These are phyloP conservation scores for Clathrospora elynae DNA, from an alignment of 2,329 filamentous ascomycete genomes.

Conservation along the genomic window DNA sequence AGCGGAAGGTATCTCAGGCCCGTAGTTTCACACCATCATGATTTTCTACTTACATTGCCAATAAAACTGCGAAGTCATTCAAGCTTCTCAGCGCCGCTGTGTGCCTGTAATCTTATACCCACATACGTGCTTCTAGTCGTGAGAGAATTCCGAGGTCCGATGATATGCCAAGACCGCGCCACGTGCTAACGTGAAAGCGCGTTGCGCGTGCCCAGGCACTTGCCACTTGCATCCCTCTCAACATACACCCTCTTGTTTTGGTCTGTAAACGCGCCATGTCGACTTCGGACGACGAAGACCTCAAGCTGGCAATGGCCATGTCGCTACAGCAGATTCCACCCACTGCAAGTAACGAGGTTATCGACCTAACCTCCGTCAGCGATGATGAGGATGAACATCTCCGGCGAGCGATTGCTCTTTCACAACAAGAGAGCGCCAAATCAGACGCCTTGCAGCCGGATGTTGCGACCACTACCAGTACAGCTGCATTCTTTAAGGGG, in stretches of 20 bases:
- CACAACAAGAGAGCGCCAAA: slow-evolving; percentile 21
- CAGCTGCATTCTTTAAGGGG: slow-evolving; percentile 48
- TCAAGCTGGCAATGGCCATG: slow-evolving; percentile 36
- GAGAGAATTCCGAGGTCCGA: too few relatives aligned
- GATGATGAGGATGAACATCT: slow-evolving; percentile 31
- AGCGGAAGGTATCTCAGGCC: too few relatives aligned
- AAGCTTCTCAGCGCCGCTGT: too few relatives aligned
- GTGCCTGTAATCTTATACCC: too few relatives aligned
- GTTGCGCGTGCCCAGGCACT: background rate
- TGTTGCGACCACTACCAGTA: background rate
- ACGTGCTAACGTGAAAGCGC: slow-evolving; percentile 34
- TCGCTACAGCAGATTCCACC: slow-evolving; percentile 32
- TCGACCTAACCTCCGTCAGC: slow-evolving; percentile 27
- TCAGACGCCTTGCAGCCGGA: background rate
- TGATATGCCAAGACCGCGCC: slow-evolving; percentile 11
- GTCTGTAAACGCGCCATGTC: slow-evolving; percentile 22
- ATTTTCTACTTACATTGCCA: too few relatives aligned
- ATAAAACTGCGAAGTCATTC: too few relatives aligned
- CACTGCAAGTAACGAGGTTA: slow-evolving; percentile 4
- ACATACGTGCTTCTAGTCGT: too few relatives aligned
- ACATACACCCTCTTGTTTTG: slow-evolving; percentile 7
- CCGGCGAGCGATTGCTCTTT: slow-evolving; percentile 37
- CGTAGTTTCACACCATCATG: too few relatives aligned
- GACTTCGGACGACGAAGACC: slow-evolving; percentile 36
- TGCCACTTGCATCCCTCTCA: slow-evolving; percentile 2